A percentile compares a stretch with the other conserved stretches of the same genome.
Conservation (phyloP, 2,329 filamentous ascomycete species). For the Myriangium duriaei region DNA sequence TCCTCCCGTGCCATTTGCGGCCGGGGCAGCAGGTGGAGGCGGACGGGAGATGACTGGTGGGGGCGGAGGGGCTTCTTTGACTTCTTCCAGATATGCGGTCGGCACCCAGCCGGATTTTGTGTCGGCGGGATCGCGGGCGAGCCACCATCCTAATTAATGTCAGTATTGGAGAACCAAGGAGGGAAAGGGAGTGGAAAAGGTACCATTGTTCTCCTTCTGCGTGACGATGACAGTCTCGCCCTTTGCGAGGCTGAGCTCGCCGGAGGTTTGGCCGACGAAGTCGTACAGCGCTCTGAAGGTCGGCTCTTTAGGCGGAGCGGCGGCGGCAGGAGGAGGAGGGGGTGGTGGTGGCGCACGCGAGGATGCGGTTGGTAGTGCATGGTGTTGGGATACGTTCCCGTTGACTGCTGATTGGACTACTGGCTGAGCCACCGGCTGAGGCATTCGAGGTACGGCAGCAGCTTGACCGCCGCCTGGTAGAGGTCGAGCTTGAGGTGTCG, state of each 20-base stretch:
- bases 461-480: slow-evolving; percentile 21
- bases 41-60: slow-evolving; percentile 38
- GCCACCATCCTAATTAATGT: slow-evolving; percentile 64
- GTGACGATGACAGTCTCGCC: slow-evolving; percentile 78
- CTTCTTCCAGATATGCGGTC: slow-evolving; percentile 85
- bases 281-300: slow-evolving; percentile 88
- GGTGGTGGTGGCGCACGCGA: slow-evolving; percentile 47
- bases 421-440: slow-evolving; percentile 42
- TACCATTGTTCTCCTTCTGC: slow-evolving; percentile 94
- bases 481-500: slow-evolving; percentile 35
- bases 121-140: slow-evolving; percentile 60
- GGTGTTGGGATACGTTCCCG: slow-evolving; percentile 30
- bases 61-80: slow-evolving; percentile 43
- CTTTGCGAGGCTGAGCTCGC: slow-evolving; percentile 68
- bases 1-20: slow-evolving; percentile 27
- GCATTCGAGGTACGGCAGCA: slow-evolving; percentile 18
- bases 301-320: slow-evolving; percentile 51
- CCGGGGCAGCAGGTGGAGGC: slow-evolving; percentile 50
- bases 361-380: slow-evolving; percentile 27
- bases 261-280: slow-evolving; percentile 71
- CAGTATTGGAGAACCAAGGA: not conserved
- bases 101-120: slow-evolving; percentile 85
- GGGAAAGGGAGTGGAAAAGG: slow-evolving; percentile 22
- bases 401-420: slow-evolving; percentile 42
- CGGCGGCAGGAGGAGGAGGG: slow-evolving; percentile 51